Evolutionary conservation across 2,329 filamentous ascomycete species (phyloP), one percentile per base, ranked within the genome.

Genomic region (Botrytis galanthina): DNA sequence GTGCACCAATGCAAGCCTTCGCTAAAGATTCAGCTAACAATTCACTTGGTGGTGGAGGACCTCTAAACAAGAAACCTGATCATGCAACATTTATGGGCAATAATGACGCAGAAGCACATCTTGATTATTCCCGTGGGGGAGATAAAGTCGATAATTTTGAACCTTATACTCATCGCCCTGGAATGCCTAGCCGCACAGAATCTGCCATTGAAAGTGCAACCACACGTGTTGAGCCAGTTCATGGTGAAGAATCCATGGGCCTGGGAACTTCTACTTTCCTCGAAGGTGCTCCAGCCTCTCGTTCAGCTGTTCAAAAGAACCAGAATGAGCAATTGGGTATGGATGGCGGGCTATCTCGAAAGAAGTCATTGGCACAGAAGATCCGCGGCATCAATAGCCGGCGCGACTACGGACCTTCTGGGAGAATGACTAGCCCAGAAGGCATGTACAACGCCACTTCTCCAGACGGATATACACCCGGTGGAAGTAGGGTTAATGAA

Each of bases 1-100:
- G 92, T 72, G 94, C 96, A 10, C 96, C 96, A 0, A 98, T 99
- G 94, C 91, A 97, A 81, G 96, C 96, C 2, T 99, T 98, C 83
- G 94, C 96, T 35, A 93, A 93, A 79, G 94, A 93, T 79, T 98
- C 94, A 1, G 88, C 93, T 75, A 99, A 99, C 85, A 98, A 97
- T 85, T 91, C 91, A 1, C 84, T 99, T 20, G 95, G 95, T 73
- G 96, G 96, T 20, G 87, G 93, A 22, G 96, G 95, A 2, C 95
- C 96, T 2, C 83, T 97, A 70, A 95, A 97, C 80, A 87, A 87
- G 70, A 90, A 92, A 74, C 90, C 96, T 39, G 93, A 98, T 80
- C 91, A 98, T 78, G 91, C 93, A 73, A 88, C 91, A n/a, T 94
- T 98, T 82, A 91, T 98, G 85, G 96, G 96, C 66, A 84, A 88